Percentiles rank a stretch among this genome's conserved stretches.
Evolutionary conservation across 305 asterid genomes (phyloP).

Genomic region (Salvia sclarea): DNA sequence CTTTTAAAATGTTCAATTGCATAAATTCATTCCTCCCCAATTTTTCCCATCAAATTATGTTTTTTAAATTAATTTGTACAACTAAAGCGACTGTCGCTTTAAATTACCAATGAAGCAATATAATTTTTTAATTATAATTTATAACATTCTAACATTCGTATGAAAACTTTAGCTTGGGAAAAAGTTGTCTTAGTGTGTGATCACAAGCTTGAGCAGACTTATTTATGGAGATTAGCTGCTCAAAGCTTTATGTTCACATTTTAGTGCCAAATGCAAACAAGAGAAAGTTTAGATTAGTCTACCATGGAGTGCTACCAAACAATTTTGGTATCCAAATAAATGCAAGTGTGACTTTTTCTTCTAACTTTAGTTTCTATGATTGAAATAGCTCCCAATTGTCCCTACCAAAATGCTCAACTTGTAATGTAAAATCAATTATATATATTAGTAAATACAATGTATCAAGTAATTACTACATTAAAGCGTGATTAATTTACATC

Average conservation of each 20-base stretch:
- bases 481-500: not conserved
- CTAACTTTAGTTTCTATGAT: not conserved
- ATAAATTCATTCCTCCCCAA: no score
- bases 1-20: no score
- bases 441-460: no score
- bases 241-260: not conserved
- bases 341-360: not conserved
- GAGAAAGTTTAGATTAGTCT: not conserved
- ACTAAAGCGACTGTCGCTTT: no score
- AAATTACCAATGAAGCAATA: no score
- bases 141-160: no score
- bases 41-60: no score
- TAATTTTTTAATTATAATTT: no score
- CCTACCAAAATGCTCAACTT: not conserved
- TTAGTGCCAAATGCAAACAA: not conserved
- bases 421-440: not conserved
- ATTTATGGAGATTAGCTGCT: not conserved
- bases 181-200: no score
- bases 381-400: not conserved
- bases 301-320: conserved; percentile 1
- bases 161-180: no score
- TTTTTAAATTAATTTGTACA: no score
- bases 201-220: not conserved
- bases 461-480: no score
- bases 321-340: not conserved